Conservation (phyloP, 1,284 basidiomycete species). For the Tetrapyrgos nigripes region DNA sequence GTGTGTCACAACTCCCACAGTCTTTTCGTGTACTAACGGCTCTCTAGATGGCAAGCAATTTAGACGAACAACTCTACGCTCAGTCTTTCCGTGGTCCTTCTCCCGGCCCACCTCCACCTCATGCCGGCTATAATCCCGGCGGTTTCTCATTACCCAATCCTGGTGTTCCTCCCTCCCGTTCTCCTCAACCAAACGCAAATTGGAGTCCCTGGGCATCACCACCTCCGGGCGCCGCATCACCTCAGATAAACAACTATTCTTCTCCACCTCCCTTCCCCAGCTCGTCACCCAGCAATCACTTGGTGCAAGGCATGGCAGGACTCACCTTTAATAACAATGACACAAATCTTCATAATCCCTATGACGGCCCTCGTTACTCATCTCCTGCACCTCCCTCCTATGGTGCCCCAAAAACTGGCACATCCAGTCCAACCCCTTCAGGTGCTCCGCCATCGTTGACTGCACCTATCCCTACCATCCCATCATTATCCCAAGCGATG, state of each 20-base stretch:
- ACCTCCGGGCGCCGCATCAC: slow-evolving; percentile 16
- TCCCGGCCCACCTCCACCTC: slow-evolving; percentile 1
- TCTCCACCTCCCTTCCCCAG: slow-evolving; percentile 15
- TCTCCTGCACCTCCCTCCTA: slow-evolving; percentile 8
- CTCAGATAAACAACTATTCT: neutral
- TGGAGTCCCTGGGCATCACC: slow-evolving; percentile 30
- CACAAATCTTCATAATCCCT: neutral
- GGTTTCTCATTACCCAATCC: neutral
- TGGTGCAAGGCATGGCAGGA: slow-evolving; percentile 15
- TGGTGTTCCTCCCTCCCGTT: neutral
- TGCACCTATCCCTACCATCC: slow-evolving; percentile 66
- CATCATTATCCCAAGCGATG: slow-evolving; percentile 56
- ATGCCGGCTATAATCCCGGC: neutral
- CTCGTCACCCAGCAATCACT: slow-evolving; percentile 31
- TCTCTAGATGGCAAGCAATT: slow-evolving; percentile 65
- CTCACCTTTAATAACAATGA: slow-evolving; percentile 15
- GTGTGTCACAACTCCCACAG: slow-evolving; percentile 43
- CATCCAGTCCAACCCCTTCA: slow-evolving; percentile 24
- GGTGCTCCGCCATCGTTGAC: slow-evolving; percentile 56
- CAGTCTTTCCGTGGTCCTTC: slow-evolving; percentile 22
- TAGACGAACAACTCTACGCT: slow-evolving; percentile 52
- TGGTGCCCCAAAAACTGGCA: slow-evolving; percentile 12
- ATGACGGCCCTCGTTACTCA: slow-evolving; percentile 12
- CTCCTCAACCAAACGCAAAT: slow-evolving; percentile 21
- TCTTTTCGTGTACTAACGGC: neutral